Conservation (phyloP, 2,329 filamentous ascomycete genomes). For the Aureobasidium melanogenum region DNA sequence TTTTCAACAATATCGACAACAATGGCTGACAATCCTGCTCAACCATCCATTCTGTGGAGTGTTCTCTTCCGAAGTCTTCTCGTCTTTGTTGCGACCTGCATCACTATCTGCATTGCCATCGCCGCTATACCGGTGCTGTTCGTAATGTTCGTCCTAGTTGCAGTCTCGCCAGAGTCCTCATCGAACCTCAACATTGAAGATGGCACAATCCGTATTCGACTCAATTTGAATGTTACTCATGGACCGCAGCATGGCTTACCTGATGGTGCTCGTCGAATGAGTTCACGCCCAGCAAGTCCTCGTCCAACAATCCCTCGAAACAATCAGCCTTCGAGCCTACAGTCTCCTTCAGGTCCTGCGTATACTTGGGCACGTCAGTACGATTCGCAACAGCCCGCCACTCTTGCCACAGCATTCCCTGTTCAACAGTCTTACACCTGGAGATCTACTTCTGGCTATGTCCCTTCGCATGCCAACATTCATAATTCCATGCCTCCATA, state of each 20-base stretch:
- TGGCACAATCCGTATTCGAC: not conserved
- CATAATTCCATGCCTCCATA: not conserved
- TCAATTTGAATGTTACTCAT: not conserved
- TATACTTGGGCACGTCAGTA: not conserved
- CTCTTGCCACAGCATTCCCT: not conserved
- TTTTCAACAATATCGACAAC: not conserved
- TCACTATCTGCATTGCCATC: not conserved
- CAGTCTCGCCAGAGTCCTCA: not conserved
- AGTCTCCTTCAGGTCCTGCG: not conserved
- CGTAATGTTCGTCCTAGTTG: not conserved
- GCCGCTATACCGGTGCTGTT: not conserved
- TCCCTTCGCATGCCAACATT: not conserved
- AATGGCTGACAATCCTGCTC: not conserved
- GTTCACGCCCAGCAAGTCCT: not conserved
- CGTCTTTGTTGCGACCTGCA: not conserved
- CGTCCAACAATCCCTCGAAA: not conserved
- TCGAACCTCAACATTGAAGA: not conserved
- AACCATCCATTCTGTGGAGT: not conserved
- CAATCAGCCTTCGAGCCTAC: not conserved
- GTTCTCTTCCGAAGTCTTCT: not conserved
- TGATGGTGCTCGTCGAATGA: no score
- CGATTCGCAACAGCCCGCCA: no score
- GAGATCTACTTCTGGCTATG: not conserved
- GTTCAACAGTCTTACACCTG: not conserved
- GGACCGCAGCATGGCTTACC: not conserved